Evolutionary conservation across 2,329 filamentous ascomycete genomes (phyloP).

Genomic region (Penicillium hordei): DNA sequence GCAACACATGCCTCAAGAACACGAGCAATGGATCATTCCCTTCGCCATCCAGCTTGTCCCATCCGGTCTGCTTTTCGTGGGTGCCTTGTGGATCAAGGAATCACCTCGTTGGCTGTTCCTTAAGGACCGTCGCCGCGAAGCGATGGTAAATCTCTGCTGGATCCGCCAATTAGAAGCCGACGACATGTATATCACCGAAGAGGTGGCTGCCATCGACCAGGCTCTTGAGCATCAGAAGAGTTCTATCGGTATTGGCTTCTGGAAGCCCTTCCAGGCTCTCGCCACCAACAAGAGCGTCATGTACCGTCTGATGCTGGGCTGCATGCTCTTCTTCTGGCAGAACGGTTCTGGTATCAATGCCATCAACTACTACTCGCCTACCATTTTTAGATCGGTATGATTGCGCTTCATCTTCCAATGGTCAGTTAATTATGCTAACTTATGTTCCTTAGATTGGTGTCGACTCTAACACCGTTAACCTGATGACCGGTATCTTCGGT

Average conservation of each 20-base stretch:
- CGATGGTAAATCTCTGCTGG: slow-evolving; percentile 54
- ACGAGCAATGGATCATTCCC: slow-evolving; percentile 37
- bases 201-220: slow-evolving; percentile 67
- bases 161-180: slow-evolving; percentile 41
- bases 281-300: slow-evolving; percentile 58
- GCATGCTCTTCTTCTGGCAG: slow-evolving; percentile 75
- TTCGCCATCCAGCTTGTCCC: slow-evolving; percentile 37
- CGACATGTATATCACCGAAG: slow-evolving; percentile 67
- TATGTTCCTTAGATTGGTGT: slow-evolving; percentile 52
- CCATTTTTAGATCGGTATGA: slow-evolving; percentile 55
- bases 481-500: slow-evolving; percentile 74
- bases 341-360: slow-evolving; percentile 76
- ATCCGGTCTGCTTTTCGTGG: slow-evolving; percentile 45
- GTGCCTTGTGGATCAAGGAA: slow-evolving; percentile 61
- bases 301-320: slow-evolving; percentile 71
- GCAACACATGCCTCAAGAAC: slow-evolving; percentile 26
- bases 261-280: slow-evolving; percentile 64
- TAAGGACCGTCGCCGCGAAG: slow-evolving; percentile 66
- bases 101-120: slow-evolving; percentile 68
- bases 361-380: slow-evolving; percentile 74
- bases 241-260: slow-evolving; percentile 69
- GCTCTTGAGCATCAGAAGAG: slow-evolving; percentile 64
- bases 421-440: slow-evolving; percentile 5
- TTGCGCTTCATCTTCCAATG: neutral
- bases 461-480: slow-evolving; percentile 54